Base-by-base conservation (phyloP, 1,284 basidiomycete genomes). In the Papiliotrema nemorosa region DNA sequence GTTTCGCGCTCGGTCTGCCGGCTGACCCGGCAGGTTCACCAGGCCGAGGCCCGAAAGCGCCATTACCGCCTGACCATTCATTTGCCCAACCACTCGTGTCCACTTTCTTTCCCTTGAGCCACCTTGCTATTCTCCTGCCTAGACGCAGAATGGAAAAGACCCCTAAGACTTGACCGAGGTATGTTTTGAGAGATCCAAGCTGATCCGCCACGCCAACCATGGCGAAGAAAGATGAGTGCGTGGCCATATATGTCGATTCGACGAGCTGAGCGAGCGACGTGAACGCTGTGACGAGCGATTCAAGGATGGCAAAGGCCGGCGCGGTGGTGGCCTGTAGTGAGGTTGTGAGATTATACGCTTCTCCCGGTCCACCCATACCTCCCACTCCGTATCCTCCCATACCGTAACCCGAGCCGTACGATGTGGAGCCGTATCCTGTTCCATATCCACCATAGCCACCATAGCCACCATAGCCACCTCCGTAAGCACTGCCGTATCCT, bases 121-220 rank as follows among this genome's bases (percentile, higher is more conserved):
- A 77, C 26, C 63, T 64, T 46, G 74, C 54, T 33, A 78, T 66
- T 20, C 60, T 71, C 58, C 63, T 59, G 5, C 73, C 74, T 82
- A 90, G 91, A 37, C 90, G 78, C 5, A 96, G 71, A 31, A 97
- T 80, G 2, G 91, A 90, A 64, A 97, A 94, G 48, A 97, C 78
- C 38, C 90, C 90, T 2, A 97, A 80, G 1, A 98, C 90, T 69
- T 93, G 90, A 31, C 92, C 92, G 13, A 98, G 81, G 25, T 92
- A 93, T 62, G 92, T 88, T 47, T 92, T 83, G 39, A 97, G 81
- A 61, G 88, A 86, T 7, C 86, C 85, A 66, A 99, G 88, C 72
- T 98, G 96, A 68, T 99, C 94, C 35, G 93, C 83, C 25, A 98
- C 93, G 55, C 92, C 91, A 49, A 97, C 91, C 88, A 99, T 97